Evolutionary conservation across 305 asterid genomes (phyloP), one percentile per base, ranked within the genome.

Genomic region (Solanum chacoense): DNA sequence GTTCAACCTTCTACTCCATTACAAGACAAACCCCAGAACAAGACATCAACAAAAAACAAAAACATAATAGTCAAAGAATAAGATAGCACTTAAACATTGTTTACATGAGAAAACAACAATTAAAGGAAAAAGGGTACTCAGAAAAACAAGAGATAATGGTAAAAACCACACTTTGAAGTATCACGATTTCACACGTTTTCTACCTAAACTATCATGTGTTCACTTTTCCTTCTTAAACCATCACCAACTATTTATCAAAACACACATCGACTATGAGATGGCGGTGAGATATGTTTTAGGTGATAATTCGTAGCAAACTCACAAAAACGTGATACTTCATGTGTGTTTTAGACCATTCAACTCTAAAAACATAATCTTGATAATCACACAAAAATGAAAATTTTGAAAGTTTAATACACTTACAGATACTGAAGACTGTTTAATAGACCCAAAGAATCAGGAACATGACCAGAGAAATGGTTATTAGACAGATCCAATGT

Each of bases 401-500:
- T 10, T 16, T 11, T 36, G 79, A 80, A 35, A 81, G 42, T 24
- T 75, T 63, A 18, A 45, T 31, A 92, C 32, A 36, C 99, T 93
- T 93, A 97, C 99, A 97, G 89, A 92, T 97, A 97, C 55, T 96
- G 98, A 28, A 96, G 96, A 89, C 87, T 92, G 29, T 90, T 92
- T 92, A 95, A 89, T 75, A 91, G 92, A 16, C 98, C 98, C 88
- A 96, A 88, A 80, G 98, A 92, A 88, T 94, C 96, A 12, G 99
- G 99, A 29, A 96, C 88, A 50, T 90, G 96, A 67, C 94, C 95
- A 71, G 93, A 91, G 6, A 97, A 91, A 90, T 91, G 93, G 92
- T 97, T 97, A 88, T 92, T 94, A 20, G 99, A 97, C 80, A 97
- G 95, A 91, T 97, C 99, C 94, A 97, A 90, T n/a, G 99, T 96